Conservation (phyloP, 2,329 filamentous ascomycete genomes). For the Mollisia scopiformis region DNA sequence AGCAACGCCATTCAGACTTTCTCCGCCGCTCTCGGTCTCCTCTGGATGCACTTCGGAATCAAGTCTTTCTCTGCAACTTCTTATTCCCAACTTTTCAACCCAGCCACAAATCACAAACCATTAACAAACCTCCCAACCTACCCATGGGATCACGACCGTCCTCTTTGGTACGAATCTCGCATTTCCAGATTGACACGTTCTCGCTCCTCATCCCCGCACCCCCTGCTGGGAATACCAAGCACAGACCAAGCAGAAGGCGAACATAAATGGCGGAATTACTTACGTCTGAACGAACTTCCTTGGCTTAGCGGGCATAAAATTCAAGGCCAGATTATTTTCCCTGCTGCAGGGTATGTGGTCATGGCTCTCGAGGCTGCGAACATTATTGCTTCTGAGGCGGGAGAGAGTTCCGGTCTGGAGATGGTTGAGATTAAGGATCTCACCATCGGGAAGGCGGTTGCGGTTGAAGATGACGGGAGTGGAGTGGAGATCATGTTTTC, state of each 20-base stretch:
- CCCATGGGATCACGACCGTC: constrained; percentile 18
- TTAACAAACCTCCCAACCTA: constrained; percentile 20
- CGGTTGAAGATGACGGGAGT: constrained; percentile 6
- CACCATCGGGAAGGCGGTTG: constrained; percentile 18
- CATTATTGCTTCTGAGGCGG: neutral
- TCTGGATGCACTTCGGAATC: constrained; percentile 27
- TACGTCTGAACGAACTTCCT: constrained; percentile 13
- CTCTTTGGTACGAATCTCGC: constrained; percentile 22
- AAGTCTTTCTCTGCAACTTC: constrained; percentile 18
- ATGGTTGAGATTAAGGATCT: constrained; percentile 34
- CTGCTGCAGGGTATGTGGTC: neutral
- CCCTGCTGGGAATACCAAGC: constrained; percentile 16
- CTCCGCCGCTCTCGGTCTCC: constrained; percentile 22
- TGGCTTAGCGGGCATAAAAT: neutral
- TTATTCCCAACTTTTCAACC: neutral
- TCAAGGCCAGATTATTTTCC: neutral
- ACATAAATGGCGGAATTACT: constrained; percentile 18
- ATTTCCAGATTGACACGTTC: neutral
- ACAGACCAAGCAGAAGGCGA: constrained; percentile 3
- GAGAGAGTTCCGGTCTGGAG: constrained; percentile 31
- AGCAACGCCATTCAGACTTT: constrained; percentile 21
- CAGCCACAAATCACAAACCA: neutral
- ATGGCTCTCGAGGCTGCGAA: neutral
- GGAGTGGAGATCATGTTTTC: constrained; percentile 8
- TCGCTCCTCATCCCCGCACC: constrained; percentile 7